phyloP scores from a whole-genome alignment of 108 stramenopile genomes.

The Bacterosira constricta region DNA sequence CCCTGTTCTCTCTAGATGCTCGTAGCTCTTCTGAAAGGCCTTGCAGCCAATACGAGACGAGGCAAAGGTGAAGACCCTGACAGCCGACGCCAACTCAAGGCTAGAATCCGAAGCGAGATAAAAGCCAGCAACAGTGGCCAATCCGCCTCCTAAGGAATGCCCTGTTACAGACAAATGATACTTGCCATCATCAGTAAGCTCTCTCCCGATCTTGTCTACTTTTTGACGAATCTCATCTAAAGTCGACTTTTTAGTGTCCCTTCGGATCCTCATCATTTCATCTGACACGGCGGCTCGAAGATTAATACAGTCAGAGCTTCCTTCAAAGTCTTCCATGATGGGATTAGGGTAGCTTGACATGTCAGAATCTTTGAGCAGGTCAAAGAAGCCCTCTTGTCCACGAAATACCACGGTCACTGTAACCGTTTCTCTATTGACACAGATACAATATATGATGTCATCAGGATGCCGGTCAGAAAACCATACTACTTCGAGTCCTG shows the following conservation, averaged over 20 bases:
- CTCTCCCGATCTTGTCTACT: conserved; percentile 10
- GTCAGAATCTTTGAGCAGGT: neutral
- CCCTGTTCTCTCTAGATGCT: conserved; percentile 16
- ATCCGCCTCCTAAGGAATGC: conserved; percentile 10
- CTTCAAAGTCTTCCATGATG: conserved; percentile 18
- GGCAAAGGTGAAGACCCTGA: conserved; percentile 14
- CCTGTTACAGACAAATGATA: conserved; percentile 21
- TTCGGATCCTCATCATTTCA: conserved; percentile 11
- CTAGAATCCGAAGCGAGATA: conserved; percentile 3
- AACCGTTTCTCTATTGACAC: conserved; percentile 4
- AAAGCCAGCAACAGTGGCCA: conserved; percentile 12
- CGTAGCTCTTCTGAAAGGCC: conserved; percentile 9
- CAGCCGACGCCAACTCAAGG: conserved; percentile 13
- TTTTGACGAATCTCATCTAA: conserved; percentile 10
- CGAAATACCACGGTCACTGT: conserved; percentile 18
- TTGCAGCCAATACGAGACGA: conserved; percentile 10
- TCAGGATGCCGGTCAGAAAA: conserved; percentile 19
- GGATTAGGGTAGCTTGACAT: conserved; percentile 14
- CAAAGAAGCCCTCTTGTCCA: conserved; percentile 9
- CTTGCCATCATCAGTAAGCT: neutral
- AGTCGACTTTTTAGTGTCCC: conserved; percentile 13
- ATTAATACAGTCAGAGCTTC: conserved; percentile 10
- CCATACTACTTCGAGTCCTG: conserved; percentile 17
- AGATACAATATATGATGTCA: conserved; percentile 12
- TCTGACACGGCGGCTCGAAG: conserved; percentile 3